A percentile compares a stretch with the other conserved stretches of the same genome.
Evolutionary conservation across 1,139 yeast genomes (phyloP).

Genomic region (Debaryomyces robertsiae): DNA sequence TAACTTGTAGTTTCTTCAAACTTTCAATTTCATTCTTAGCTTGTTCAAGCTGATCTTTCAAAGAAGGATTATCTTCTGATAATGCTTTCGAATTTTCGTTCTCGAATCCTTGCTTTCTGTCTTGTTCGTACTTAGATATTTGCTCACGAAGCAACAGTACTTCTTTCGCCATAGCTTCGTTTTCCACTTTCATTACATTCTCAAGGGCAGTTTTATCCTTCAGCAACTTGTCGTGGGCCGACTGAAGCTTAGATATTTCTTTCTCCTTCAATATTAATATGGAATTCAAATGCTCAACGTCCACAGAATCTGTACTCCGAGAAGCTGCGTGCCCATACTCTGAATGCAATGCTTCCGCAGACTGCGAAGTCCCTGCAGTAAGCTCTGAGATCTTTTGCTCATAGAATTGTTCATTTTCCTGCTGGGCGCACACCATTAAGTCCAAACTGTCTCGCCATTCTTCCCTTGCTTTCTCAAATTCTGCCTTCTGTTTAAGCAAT

Average conservation of each 20-base stretch:
- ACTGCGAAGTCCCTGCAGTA: background rate
- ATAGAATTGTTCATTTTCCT: constrained; percentile 41
- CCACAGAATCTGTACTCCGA: background rate
- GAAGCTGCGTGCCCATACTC: background rate
- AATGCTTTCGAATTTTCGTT: background rate
- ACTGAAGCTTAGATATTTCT: background rate
- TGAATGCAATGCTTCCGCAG: background rate
- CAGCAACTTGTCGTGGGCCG: constrained; percentile 1
- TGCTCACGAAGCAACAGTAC: constrained; percentile 3
- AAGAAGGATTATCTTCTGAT: background rate
- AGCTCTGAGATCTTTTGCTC: constrained; percentile 26
- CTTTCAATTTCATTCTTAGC: constrained; percentile 7
- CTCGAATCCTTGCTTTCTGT: background rate
- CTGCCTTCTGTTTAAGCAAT: constrained; percentile 44
- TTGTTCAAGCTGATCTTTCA: background rate
- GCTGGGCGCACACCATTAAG: constrained; percentile 48
- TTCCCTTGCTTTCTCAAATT: constrained; percentile 54
- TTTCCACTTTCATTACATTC: background rate
- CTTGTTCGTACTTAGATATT: background rate
- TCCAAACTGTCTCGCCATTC: constrained; percentile 62
- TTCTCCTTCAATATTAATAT: background rate
- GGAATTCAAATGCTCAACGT: background rate
- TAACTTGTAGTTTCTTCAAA: background rate
- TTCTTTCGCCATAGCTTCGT: constrained; percentile 4
- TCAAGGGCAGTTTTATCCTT: constrained; percentile 4